Evolutionary conservation across 2,329 filamentous ascomycete species (phyloP).

Genomic region (Neopestalotiopsis clavispora): DNA sequence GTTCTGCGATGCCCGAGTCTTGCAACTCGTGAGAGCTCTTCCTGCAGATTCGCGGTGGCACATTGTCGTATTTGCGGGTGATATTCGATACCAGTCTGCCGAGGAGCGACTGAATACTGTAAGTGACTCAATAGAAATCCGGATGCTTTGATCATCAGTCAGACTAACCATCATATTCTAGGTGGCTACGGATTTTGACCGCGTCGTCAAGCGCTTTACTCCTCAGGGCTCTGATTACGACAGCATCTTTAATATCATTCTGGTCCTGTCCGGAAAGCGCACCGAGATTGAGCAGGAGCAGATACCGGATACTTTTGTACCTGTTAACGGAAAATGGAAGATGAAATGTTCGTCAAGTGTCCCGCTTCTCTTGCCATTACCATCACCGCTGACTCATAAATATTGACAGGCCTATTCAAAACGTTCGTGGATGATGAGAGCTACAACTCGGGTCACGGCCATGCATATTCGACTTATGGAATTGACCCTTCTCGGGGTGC

Average conservation of each 20-base stretch:
- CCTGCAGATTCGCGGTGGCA: slow-evolving; percentile 49
- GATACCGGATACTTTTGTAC: slow-evolving; percentile 62
- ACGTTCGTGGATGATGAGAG: slow-evolving; percentile 60
- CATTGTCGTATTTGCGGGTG: slow-evolving; percentile 60
- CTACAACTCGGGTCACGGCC: slow-evolving; percentile 59
- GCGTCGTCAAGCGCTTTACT: slow-evolving; percentile 44
- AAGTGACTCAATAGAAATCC: slow-evolving; percentile 15
- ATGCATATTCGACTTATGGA: slow-evolving; percentile 61
- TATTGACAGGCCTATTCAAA: slow-evolving; percentile 58
- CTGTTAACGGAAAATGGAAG: slow-evolving; percentile 57
- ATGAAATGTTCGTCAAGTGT: slow-evolving; percentile 50
- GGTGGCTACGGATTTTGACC: slow-evolving; percentile 28
- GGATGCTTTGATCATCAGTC: not conserved
- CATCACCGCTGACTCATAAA: not conserved
- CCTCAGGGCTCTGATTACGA: slow-evolving; percentile 49
- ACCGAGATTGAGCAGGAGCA: slow-evolving; percentile 52
- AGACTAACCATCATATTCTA: slow-evolving; percentile 19
- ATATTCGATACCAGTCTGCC: slow-evolving; percentile 44
- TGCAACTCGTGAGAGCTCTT: slow-evolving; percentile 57
- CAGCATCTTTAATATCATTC: slow-evolving; percentile 60
- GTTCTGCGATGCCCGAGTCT: slow-evolving; percentile 61
- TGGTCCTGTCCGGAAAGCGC: slow-evolving; percentile 57
- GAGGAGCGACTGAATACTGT: slow-evolving; percentile 32
- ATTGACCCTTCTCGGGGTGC: slow-evolving; percentile 51
- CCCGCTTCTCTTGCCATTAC: not conserved